Evolutionary conservation across 164 flowering plant genomes (phyloP).

Genomic region (Annona cherimola): DNA sequence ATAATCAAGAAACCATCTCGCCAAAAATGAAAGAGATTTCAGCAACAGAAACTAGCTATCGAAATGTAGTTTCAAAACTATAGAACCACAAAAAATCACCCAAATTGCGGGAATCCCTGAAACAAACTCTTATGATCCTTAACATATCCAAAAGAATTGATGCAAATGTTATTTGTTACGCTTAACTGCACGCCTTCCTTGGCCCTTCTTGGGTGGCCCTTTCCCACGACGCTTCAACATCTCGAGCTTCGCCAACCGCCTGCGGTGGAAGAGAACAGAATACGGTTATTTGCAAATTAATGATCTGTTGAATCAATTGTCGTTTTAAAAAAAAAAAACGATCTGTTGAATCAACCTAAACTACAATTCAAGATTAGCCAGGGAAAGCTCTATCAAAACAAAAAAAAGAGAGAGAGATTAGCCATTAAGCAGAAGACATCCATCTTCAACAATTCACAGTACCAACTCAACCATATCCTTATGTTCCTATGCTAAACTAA

Average conservation of each 20-base stretch:
- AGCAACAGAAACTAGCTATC: background rate
- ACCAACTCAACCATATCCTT: too few relatives aligned
- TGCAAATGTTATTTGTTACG: slow-evolving; percentile 32
- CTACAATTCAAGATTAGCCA: background rate
- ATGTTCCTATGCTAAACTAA: too few relatives aligned
- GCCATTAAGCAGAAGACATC: too few relatives aligned
- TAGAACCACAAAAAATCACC: background rate
- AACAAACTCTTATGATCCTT: background rate
- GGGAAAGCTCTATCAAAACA: background rate
- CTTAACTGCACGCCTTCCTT: slow-evolving; percentile 69
- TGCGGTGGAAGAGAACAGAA: slow-evolving; percentile 13
- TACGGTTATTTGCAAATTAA: background rate
- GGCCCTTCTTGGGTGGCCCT: slow-evolving; percentile 88
- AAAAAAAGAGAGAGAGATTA: too few relatives aligned
- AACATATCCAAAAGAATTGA: background rate
- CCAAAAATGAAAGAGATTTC: background rate
- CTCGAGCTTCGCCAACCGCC: slow-evolving; percentile 68
- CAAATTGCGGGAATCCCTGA: background rate
- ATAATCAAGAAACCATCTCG: background rate
- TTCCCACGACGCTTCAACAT: slow-evolving; percentile 89
- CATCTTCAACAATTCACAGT: too few relatives aligned
- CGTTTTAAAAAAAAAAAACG: too few relatives aligned
- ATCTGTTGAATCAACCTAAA: background rate
- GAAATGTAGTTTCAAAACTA: background rate
- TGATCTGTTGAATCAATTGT: too few relatives aligned